Conservation (phyloP, 306 rosid genomes). For the Acacia confusa region DNA sequence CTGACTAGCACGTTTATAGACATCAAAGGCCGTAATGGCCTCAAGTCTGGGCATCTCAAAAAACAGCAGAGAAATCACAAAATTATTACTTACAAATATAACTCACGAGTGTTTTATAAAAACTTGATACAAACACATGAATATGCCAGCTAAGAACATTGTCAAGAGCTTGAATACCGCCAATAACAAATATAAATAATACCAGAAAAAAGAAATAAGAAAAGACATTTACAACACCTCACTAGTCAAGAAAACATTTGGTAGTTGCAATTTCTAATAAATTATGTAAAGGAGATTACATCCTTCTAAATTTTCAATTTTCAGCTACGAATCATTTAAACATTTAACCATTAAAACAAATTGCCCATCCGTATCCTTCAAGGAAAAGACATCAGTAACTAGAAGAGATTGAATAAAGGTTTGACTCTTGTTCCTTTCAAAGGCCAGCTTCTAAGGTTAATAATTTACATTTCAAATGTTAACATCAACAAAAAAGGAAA, state of each 20-base stretch:
- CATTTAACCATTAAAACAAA: neutral
- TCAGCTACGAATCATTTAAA: neutral
- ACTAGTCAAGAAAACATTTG: constrained; percentile 4
- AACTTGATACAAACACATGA: neutral
- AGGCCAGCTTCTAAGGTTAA: constrained; percentile 1
- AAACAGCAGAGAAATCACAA: constrained; percentile 53
- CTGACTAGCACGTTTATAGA: constrained; percentile 97
- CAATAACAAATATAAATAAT: neutral
- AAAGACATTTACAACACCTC: neutral
- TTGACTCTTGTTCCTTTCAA: neutral
- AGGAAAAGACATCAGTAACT: constrained; percentile 16
- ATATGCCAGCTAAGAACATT: neutral
- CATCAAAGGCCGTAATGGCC: constrained; percentile 86
- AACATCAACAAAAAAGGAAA: constrained; percentile 1
- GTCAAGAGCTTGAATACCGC: neutral
- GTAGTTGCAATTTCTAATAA: neutral
- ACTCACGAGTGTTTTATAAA: constrained; percentile 8
- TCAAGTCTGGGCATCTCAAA: constrained; percentile 99
- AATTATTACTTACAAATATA: constrained; percentile 5
- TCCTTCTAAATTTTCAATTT: no score
- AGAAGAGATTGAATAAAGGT: neutral
- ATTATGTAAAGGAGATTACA: neutral
- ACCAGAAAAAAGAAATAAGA: constrained; percentile 1
- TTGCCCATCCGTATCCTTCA: constrained; percentile 4
- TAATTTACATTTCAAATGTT: neutral